phyloP scores from a whole-genome alignment of 116 monocot genomes.

The Cymodocea nodosa region DNA sequence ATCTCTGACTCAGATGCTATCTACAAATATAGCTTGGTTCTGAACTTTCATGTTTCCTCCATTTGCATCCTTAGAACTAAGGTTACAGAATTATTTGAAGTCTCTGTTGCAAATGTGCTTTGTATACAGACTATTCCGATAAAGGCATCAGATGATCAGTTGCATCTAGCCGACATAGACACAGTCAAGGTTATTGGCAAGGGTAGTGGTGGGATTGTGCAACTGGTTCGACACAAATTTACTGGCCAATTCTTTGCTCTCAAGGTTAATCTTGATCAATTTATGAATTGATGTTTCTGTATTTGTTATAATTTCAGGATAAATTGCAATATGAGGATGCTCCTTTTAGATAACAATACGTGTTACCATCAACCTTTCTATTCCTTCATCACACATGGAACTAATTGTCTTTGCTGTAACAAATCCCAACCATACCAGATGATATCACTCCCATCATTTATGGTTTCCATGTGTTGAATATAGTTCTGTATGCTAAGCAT shows the following conservation, averaged over 20 bases:
- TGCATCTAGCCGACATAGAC: constrained; percentile 62
- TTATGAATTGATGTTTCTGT: not conserved
- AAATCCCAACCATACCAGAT: no score
- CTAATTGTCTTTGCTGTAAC: not conserved
- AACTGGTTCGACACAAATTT: constrained; percentile 83
- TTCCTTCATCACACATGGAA: not conserved
- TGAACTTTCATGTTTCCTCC: no score
- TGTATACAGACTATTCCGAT: constrained; percentile 43
- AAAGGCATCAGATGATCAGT: constrained; percentile 40
- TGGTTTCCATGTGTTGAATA: no score
- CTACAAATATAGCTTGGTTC: not conserved
- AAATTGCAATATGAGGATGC: no score
- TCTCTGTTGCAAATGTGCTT: not conserved
- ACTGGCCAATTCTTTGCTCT: constrained; percentile 90
- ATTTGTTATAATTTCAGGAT: not conserved
- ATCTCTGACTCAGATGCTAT: not conserved
- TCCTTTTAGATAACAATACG: not conserved
- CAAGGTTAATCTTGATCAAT: constrained; percentile 34
- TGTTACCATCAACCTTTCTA: not conserved
- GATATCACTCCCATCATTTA: not conserved
- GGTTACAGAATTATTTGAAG: not conserved
- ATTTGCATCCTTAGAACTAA: no score
- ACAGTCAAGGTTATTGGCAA: constrained; percentile 71
- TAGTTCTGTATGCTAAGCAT: no score
- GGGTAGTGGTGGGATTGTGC: constrained; percentile 65